Percentiles rank a stretch among this genome's conserved stretches.
These are phyloP conservation scores for Amanita pallidorosea DNA, from an alignment of 768 basidiomycete genomes.

Conservation along the genomic window DNA sequence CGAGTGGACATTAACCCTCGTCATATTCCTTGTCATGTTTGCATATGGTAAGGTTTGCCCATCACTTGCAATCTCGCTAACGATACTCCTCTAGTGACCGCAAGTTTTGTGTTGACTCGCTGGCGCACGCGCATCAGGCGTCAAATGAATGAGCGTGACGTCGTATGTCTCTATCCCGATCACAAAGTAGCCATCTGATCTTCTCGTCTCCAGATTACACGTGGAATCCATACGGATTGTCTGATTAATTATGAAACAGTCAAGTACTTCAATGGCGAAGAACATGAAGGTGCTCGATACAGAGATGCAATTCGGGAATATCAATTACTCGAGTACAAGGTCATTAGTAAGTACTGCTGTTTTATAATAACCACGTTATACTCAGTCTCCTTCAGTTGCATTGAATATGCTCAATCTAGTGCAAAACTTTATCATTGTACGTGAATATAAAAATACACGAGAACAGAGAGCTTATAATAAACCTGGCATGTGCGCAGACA, in stretches of 20 bases:
- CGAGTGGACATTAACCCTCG: slow-evolving; percentile 54
- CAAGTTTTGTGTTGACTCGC: slow-evolving; percentile 47
- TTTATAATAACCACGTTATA: neutral
- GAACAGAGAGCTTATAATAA: neutral
- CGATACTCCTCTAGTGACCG: slow-evolving; percentile 23
- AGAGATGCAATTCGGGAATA: slow-evolving; percentile 61
- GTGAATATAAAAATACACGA: slow-evolving; percentile 11
- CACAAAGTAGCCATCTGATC: neutral
- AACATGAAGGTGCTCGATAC: slow-evolving; percentile 67
- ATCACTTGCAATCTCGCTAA: neutral
- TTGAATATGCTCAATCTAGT: slow-evolving; percentile 67
- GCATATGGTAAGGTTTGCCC: slow-evolving; percentile 45
- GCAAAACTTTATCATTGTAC: slow-evolving; percentile 74
- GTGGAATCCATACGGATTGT: slow-evolving; percentile 77
- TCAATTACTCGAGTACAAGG: slow-evolving; percentile 63
- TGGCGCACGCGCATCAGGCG: slow-evolving; percentile 70
- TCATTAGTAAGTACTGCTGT: slow-evolving; percentile 42
- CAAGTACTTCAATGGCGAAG: slow-evolving; percentile 85
- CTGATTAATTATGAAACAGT: slow-evolving; percentile 78
- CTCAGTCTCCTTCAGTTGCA: slow-evolving; percentile 31
- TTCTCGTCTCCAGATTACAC: slow-evolving; percentile 38
- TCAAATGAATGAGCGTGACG: slow-evolving; percentile 73
- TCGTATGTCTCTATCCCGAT: slow-evolving; percentile 30
- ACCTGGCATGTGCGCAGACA: slow-evolving; percentile 29
- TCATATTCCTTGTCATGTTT: slow-evolving; percentile 65